Evolutionary conservation across 78 protist genomes (phyloP), one percentile per base, ranked within the genome.

Genomic region (Bodo saltans): DNA sequence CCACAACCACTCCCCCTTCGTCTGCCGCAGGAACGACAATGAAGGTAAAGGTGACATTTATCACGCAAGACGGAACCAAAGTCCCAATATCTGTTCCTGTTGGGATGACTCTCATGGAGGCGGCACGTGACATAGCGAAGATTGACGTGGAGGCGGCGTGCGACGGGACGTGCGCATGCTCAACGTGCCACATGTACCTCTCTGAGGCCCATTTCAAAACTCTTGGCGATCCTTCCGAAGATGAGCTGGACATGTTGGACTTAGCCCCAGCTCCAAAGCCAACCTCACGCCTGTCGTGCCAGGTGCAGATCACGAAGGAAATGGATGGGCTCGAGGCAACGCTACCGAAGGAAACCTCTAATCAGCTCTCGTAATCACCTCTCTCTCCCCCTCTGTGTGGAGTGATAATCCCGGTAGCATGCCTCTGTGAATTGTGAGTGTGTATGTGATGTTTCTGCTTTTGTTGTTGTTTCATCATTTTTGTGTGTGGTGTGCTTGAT

Each of bases 181-280:
- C 69, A 17, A 76, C 81, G 23, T 76, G 81, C 79, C 89, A 80
- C 74, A 83, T 85, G 39, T 70, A 38, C 33, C 35, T 87, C 34
- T 42, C 25, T n/a, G 68, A 68, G 17, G 68, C 21, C 34, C 1
- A 1, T 29, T 87, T 70, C n/a, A 85, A 87, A 1, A 87, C 68
- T 12, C 38, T 87, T 4, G 74, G 47, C 38, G 85, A 38, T 1
- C 35, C 81, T 11, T 34, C 70, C 27, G 89, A 87, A 3, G 86
- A 80, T 38, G 89, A 87, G 74, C 70, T 70, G 27, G 89, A 87
- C 79, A 87, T 87, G 89, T 68, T 87, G 30, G 89, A 87, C 76
- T 25, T 87, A 39, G 89, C 89, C 29, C 3, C 70, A 12, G 89
- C 28, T 1, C 70, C 72, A 33, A 37, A 70, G 30, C 60, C 12